phyloP scores from a whole-genome alignment of 2,329 filamentous ascomycete genomes.

The Colletotrichum gloeosporioides region DNA sequence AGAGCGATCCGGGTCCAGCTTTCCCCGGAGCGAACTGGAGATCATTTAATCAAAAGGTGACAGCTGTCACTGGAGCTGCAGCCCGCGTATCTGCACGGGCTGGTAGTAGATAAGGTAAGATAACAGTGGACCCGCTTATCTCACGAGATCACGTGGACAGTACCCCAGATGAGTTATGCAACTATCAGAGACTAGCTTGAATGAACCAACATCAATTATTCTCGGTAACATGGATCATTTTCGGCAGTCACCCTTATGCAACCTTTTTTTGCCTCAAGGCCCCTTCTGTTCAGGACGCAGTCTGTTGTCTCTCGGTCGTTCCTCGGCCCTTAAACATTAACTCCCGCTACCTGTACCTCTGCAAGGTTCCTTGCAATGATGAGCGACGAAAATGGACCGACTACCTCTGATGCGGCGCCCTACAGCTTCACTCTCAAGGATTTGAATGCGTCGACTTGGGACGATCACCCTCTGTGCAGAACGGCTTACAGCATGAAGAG shows the following conservation, averaged over 20 bases:
- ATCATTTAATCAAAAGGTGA: not conserved
- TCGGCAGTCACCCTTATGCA: not conserved
- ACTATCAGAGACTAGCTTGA: not conserved
- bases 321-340: too few species aligned
- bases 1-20: conserved; percentile 9
- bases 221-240: not conserved
- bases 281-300: not conserved
- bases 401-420: not conserved
- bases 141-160: not conserved
- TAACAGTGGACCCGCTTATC: not conserved
- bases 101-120: not conserved
- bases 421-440: not conserved
- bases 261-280: not conserved
- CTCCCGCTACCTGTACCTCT: too few species aligned
- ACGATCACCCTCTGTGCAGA: too few species aligned
- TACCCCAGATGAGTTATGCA: not conserved
- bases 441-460: not conserved
- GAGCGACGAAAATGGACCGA: not conserved
- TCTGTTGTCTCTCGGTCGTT: not conserved
- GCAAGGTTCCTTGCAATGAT: not conserved
- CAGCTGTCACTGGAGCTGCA: conserved; percentile 8
- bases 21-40: conserved; percentile 6
- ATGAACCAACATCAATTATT: not conserved
- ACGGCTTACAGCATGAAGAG: not conserved
- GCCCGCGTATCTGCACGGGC: not conserved